Base-by-base conservation (phyloP, 2,329 filamentous ascomycete species). In the Juglanconis oblonga region DNA sequence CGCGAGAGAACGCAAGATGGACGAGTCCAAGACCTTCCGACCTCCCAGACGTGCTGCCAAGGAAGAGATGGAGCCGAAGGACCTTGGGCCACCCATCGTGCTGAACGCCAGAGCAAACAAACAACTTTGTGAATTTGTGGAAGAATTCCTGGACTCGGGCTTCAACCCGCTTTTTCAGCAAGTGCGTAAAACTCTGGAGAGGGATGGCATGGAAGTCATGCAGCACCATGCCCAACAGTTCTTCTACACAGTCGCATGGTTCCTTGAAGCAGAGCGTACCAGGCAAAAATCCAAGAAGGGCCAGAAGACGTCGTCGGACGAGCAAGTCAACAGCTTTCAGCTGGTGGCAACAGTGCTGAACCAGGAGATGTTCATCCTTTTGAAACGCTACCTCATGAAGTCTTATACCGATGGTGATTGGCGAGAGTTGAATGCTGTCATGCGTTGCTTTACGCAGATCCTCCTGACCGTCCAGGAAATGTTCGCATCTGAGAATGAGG, bases 381-480 rank as follows among this genome's bases (percentile, higher is more conserved):
- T 99, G 17, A 96, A 92, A 67, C 86, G 90, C 54, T 86, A 87
- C 52, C 92, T 99, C 81, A 89, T 94, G 64, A 83, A 84, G 57
- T 85, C 88, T 3, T 83, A 90, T 63, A 92, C 96, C 64, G 84
- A 89, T 67, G 97, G 97, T 71, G 87, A 88, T 62, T 97, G 93
- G 93, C 85, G 86, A 57, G 90, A 96, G 67, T 76, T 98, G 14
- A 91, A 92, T 58, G 89, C 94, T 0, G 88, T 90, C 52, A 95
- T 98, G 87, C 88, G 91, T 58, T 97, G 93, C 71, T 96, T 97
- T 70, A 98, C 93, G 0, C 93, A 98, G 70, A 95, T 98, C 65
- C 80, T 97, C 24, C 81, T 97, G 32, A 97, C 93, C 0, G 89
- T 98, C 2, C 92, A 97, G 68, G 91, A 96, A 63, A 98, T 99